Evolutionary conservation across 2,329 filamentous ascomycete genomes (phyloP), one percentile per base, ranked within the genome.

Genomic region (Teratosphaeriaceae sp.): DNA sequence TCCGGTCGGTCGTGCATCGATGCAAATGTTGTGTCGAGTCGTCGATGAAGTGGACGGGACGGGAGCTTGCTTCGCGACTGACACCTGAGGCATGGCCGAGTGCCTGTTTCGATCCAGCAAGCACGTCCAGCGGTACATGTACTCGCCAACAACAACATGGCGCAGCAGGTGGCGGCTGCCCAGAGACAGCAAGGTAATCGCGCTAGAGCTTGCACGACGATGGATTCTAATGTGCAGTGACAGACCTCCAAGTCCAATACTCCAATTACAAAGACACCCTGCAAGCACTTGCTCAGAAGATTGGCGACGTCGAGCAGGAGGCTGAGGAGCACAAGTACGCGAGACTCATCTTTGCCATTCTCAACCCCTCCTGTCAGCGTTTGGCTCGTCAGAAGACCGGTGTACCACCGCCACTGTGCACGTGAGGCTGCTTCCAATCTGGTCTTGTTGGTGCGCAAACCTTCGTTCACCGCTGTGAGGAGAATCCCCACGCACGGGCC

Each of bases 231-330:
- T n/a, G n/a, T n/a, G n/a, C 24, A 33, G 19, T 33, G 31, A 34
- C 31, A 92, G 86, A 92, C 63, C 78, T 92, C 53, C 86, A 92
- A 68, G 70, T 75, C 38, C 84, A 86, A 56, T 92, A 92, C 65
- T 78, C 78, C 53, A 87, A 81, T 67, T 90, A 77, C 73, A 83
- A 82, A 60, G 80, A 77, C 58, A 80, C 74, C 24, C 78, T 98
- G 45, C 90, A 97, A 68, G 86, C 92, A 61, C 81, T 98, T 58
- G 92, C 92, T 22, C 84, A 88, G 61, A 97, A 95, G 66, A 96
- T 98, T 56, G 92, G 92, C 30, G 89, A 97, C 62, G 89, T 98
- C 44, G 92, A 98, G 70, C 88, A 95, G 65, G 92, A 97, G 65
- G 83, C 86, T 16, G 92, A 98, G 66, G 92, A 98, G 65, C 92